Evolutionary conservation across 2,329 filamentous ascomycete genomes (phyloP).

Genomic region (Nigrospora oryzae): DNA sequence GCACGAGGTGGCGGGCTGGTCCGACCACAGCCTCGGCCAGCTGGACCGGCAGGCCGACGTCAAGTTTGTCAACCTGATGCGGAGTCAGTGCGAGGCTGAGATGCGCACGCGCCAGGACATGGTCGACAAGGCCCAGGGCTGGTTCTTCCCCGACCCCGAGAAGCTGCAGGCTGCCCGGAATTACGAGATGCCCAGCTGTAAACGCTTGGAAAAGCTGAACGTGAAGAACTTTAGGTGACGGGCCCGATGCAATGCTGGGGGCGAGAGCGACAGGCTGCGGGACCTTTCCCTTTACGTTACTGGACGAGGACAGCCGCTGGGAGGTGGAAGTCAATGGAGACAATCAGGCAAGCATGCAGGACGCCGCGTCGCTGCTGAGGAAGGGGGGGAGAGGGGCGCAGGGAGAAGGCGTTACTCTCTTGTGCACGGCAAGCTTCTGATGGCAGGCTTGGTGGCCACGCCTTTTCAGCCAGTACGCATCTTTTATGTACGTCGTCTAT

Average conservation of each 20-base stretch:
- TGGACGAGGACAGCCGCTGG: too few species aligned
- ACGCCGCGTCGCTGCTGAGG: too few species aligned
- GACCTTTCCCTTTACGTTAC: too few species aligned
- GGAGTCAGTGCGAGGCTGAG: constrained; percentile 68
- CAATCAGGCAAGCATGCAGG: too few species aligned
- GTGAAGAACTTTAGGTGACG: constrained; percentile 5
- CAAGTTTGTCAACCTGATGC: constrained; percentile 59
- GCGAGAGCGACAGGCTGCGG: too few species aligned
- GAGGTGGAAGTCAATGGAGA: too few species aligned
- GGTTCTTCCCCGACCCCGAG: constrained; percentile 74
- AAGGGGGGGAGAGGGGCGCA: too few species aligned
- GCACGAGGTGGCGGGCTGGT: constrained; percentile 63
- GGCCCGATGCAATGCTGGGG: not conserved
- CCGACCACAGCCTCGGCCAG: constrained; percentile 57
- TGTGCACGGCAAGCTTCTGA: too few species aligned
- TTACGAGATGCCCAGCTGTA: constrained; percentile 43
- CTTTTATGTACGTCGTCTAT: too few species aligned
- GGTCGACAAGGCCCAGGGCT: constrained; percentile 73
- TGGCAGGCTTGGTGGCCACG: too few species aligned
- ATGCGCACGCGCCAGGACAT: constrained; percentile 54
- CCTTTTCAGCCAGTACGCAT: too few species aligned
- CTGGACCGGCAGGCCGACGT: constrained; percentile 74
- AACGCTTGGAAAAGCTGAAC: constrained; percentile 37
- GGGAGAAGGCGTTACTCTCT: too few species aligned
- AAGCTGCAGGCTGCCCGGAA: constrained; percentile 64